Percentiles rank a stretch among this genome's conserved stretches.
phyloP scores from a whole-genome alignment of 164 flowering plant genomes.

The Umbilicus rupestris region DNA sequence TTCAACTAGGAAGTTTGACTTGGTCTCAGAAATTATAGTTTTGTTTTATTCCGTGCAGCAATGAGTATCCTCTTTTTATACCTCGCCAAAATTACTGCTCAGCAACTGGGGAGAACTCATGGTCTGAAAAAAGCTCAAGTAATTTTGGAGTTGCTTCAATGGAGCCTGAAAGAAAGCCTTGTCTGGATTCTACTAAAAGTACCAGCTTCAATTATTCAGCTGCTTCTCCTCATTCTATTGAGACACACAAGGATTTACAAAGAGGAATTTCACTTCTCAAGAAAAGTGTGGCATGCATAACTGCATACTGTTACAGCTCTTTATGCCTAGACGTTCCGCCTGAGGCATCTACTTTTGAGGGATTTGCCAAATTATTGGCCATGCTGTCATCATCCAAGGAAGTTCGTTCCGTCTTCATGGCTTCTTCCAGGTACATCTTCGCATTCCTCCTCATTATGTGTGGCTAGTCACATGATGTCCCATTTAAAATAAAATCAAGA shows the following conservation, averaged over 20 bases:
- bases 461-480: background rate
- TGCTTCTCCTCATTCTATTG: conserved; percentile 79
- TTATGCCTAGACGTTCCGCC: conserved; percentile 67
- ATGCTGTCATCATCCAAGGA: conserved; percentile 84
- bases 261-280: conserved; percentile 93
- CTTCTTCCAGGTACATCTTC: conserved; percentile 58
- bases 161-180: conserved; percentile 70
- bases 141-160: conserved; percentile 85
- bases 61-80: conserved; percentile 92
- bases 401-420: conserved; percentile 57
- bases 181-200: conserved; percentile 52
- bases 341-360: conserved; percentile 88
- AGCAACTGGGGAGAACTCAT: conserved; percentile 65
- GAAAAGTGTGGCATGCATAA: conserved; percentile 93
- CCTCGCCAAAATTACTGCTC: conserved; percentile 82
- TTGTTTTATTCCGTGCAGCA: conserved; percentile 40
- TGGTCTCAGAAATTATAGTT: conserved; percentile 10
- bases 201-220: conserved; percentile 66
- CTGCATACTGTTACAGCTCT: conserved; percentile 76
- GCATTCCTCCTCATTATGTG: background rate
- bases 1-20: background rate
- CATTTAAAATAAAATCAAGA: background rate
- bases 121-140: conserved; percentile 87
- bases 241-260: conserved; percentile 83
- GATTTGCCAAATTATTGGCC: conserved; percentile 72